A percentile compares a stretch with the other conserved stretches of the same genome.
Evolutionary conservation across 2,329 filamentous ascomycete species (phyloP).

Genomic region (Fusarium fracticaudum): DNA sequence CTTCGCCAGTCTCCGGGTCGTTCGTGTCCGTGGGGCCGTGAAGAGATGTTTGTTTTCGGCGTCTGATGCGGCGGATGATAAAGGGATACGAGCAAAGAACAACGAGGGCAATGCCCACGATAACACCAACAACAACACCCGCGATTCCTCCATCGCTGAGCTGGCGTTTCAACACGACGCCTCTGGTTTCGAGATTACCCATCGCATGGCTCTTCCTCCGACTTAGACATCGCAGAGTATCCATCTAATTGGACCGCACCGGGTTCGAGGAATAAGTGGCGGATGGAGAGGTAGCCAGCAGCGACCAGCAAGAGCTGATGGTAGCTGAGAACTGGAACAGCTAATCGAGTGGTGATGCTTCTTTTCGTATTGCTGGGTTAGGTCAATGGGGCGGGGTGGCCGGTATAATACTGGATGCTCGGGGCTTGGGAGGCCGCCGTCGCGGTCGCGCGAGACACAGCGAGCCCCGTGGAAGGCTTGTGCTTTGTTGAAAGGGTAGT

Average conservation of each 20-base stretch:
- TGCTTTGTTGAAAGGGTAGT: constrained; percentile 15
- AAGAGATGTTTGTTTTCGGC: constrained; percentile 39
- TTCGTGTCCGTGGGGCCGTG: constrained; percentile 23
- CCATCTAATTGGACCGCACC: constrained; percentile 32
- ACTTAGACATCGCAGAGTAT: constrained; percentile 29
- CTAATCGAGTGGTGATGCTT: constrained; percentile 21
- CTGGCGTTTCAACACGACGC: constrained; percentile 40
- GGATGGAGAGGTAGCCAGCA: constrained; percentile 25
- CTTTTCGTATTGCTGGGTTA: constrained; percentile 17
- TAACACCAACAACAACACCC: constrained; percentile 50
- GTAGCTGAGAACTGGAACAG: constrained; percentile 22
- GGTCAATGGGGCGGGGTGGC: constrained; percentile 33
- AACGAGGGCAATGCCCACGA: constrained; percentile 47
- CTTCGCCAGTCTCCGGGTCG: constrained; percentile 46
- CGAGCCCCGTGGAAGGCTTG: constrained; percentile 32
- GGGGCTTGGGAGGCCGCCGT: constrained; percentile 42
- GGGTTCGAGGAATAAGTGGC: constrained; percentile 19
- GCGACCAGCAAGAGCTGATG: constrained; percentile 35
- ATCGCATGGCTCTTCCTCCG: constrained; percentile 39
- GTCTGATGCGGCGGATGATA: constrained; percentile 46
- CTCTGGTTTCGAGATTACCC: constrained; percentile 32
- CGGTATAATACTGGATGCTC: constrained; percentile 21
- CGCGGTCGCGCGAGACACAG: constrained; percentile 28
- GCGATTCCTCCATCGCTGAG: constrained; percentile 50
- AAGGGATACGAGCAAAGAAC: constrained; percentile 53